Evolutionary conservation across 1,284 basidiomycete species (phyloP), one percentile per base, ranked within the genome.

Genomic region (Leccinum colubrinum): DNA sequence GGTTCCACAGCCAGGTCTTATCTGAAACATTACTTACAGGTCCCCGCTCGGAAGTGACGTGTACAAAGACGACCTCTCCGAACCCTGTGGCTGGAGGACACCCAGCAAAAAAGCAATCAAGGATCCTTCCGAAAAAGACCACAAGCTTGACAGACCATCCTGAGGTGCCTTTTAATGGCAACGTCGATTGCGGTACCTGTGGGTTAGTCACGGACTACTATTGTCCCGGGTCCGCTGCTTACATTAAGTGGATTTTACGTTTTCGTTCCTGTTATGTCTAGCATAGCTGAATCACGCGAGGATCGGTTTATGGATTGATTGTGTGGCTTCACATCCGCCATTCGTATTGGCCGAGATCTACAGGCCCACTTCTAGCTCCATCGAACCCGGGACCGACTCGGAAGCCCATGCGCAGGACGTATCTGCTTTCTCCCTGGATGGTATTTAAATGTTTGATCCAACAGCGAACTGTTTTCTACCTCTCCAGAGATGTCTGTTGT

Each of bases 401-500:
- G 25, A 58, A 39, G n/a, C 12, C 4, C 15, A 15, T 30, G 4
- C 25, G 25, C 22, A 27, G 20, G 51, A 52, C 30, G 25, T 52
- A 27, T 30, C 9, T 3, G 51, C 0, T 30, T 52, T 1, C 1
- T 30, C 8, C 27, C 27, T 53, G n/a, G 25, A 3, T 7, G 52
- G 8, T 53, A 53, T 53, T 57, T 58, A 35, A 58, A 62, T 9
- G 56, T n/a, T 39, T 50, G n/a, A 22, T 54, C 39, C 3, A 54
- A 15, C 6, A 35, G 51, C 46, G 11, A 27, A 22, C 33, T 12
- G 11, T 33, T 58, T 6, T 2, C 48, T 56, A 22, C 33, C 4
- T n/a, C 50, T 12, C 3, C 27, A 14, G 14, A 55, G 39, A 69
- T 67, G 9, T 33, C 46, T 46, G 15, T 33, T 22, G 25, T 50